Evolutionary conservation across 768 basidiomycete genomes (phyloP), one percentile per base, ranked within the genome.

Genomic region (Calocera viscosa): DNA sequence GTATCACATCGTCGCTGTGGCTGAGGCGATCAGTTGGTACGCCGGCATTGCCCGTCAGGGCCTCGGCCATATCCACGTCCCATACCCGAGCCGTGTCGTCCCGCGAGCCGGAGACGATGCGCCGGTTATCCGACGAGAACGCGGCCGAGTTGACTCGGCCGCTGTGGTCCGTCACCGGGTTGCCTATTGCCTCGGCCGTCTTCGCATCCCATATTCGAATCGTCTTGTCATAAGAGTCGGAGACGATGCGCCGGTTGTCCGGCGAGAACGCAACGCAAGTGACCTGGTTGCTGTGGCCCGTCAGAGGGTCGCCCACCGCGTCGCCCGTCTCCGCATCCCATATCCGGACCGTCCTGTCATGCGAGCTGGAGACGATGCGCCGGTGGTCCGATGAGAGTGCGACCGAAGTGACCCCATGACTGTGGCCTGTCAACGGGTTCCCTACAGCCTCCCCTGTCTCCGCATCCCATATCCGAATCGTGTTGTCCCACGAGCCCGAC

Each of bases 261-360:
- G 67, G 67, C 2, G 63, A 67, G 63, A 64, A 67, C 32, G 67
- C 67, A 19, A 67, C 64, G 26, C 30, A 8, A 10, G 7, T 22
- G 16, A 67, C 38, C 35, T 12, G 17, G 28, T 41, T 49, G 10
- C 19, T 49, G 47, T 68, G 64, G 2, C 67, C 53, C 7, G 3
- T 19, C 43, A 24, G 24, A 47, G 19, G 43, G 8, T 5, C 8
- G 43, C 7, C 5, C 7, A 17, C 19, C 19, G 24, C 43, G 5
- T 24, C 8, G 8, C 19, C 8, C 5, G 24, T 17, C 3, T 3
- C 34, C 12, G 30, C 64, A 39, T 65, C 35, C 67, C 67, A 67
- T 2, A 67, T 2, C 17, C 63, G 38, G 22, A 67, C 19, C n/a
- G 67, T 67, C 63, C 38, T 30, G 43, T 67, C 67, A 34, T 17